A percentile compares a stretch with the other conserved stretches of the same genome.
phyloP scores from a whole-genome alignment of 202 grass and related monocot species.

The Digitaria exilis region DNA sequence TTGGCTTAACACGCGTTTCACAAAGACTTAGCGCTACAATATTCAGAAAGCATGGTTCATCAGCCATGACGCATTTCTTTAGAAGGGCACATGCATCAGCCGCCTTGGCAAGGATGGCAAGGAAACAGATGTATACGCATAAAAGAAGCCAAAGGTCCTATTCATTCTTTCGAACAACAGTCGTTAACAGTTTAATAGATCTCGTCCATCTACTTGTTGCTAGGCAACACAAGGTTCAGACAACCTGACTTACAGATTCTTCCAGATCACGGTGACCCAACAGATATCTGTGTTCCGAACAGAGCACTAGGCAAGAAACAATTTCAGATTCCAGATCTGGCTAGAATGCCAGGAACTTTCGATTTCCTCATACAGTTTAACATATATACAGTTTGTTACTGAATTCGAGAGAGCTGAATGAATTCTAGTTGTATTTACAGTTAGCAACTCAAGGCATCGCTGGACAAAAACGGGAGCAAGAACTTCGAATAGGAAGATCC shows the following conservation, averaged over 20 bases:
- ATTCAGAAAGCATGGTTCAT: neutral
- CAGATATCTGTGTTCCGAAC: neutral
- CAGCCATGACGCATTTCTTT: neutral
- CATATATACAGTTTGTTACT: constrained; percentile 23
- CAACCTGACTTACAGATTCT: too few relatives aligned
- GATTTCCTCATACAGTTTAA: neutral
- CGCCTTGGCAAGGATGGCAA: neutral
- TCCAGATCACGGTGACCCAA: too few relatives aligned
- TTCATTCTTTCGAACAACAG: neutral
- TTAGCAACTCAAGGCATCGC: neutral
- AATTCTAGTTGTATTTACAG: constrained; percentile 17
- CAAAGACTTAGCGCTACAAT: neutral
- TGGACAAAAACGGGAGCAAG: neutral
- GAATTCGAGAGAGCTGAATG: neutral
- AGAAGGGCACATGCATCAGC: neutral
- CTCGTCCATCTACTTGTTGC: neutral
- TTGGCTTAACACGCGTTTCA: neutral
- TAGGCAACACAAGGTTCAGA: too few relatives aligned
- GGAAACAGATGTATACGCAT: neutral
- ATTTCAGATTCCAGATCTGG: too few relatives aligned
- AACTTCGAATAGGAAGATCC: neutral
- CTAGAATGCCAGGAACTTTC: too few relatives aligned
- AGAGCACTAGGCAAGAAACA: neutral
- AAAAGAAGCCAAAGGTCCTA: neutral
- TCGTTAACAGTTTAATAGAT: neutral